Conservation (phyloP, 768 basidiomycete genomes). For the Psilocybe cyanescens region DNA sequence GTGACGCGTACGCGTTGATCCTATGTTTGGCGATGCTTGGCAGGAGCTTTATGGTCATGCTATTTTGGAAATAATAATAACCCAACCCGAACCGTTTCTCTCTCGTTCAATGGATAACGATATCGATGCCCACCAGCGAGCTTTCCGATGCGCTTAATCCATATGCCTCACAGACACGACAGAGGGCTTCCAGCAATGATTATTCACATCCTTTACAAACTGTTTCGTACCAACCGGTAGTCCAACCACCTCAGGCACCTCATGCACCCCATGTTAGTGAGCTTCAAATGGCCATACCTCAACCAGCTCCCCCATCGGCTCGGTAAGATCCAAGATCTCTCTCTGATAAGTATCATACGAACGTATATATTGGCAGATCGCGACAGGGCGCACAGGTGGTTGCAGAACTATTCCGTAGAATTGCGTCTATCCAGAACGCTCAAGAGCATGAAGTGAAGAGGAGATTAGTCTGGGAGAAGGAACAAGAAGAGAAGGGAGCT, state of each 20-base stretch:
- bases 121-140: conserved; percentile 50
- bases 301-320: conserved; percentile 43
- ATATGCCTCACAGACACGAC: conserved; percentile 50
- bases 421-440: conserved; percentile 59
- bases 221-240: conserved; percentile 26
- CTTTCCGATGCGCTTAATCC: conserved; percentile 83
- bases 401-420: conserved; percentile 62
- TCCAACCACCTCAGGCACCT: conserved; percentile 36
- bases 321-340: conserved; percentile 39
- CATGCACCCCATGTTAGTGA: conserved; percentile 64
- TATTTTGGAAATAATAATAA: background rate
- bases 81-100: background rate
- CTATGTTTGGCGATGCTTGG: conserved; percentile 34
- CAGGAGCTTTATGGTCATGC: conserved; percentile 19
- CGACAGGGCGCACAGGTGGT: conserved; percentile 30
- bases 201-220: conserved; percentile 10
- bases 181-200: conserved; percentile 21
- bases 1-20: conserved; percentile 49
- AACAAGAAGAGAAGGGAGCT: conserved; percentile 58
- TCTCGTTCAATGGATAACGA: background rate
- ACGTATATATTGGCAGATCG: conserved; percentile 7
- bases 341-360: background rate
- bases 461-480: conserved; percentile 68
- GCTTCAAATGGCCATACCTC: conserved; percentile 63
- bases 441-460: conserved; percentile 65